Conservation (phyloP, 345 rosid genomes). For the Hypericum androsaemum region DNA sequence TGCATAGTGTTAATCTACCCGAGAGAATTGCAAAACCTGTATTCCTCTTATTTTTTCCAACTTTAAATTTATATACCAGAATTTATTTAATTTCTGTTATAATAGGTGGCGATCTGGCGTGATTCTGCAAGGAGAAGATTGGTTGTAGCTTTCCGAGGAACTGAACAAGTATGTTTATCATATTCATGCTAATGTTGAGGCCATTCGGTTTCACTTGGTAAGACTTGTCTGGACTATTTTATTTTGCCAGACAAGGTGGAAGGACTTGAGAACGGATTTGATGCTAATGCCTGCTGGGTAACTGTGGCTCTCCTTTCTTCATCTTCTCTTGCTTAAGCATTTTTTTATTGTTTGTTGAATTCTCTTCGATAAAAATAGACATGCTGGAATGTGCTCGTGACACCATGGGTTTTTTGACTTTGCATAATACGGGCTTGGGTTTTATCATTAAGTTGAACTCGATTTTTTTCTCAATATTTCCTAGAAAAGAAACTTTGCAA, state of each 20-base stretch:
- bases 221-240: conserved; percentile 9
- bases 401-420: no score
- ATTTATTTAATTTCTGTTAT: no score
- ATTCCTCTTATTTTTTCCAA: no score
- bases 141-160: conserved; percentile 91
- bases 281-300: conserved; percentile 90
- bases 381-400: no score
- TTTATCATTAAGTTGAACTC: no score
- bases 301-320: conserved; percentile 16
- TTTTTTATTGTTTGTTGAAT: conserved; percentile 4
- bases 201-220: conserved; percentile 10
- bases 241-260: conserved; percentile 68
- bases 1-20: no score
- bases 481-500: no score
- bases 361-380: no score
- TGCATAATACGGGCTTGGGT: no score
- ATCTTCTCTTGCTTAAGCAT: conserved; percentile 4
- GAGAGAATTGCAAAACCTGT: no score
- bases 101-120: conserved; percentile 92
- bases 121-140: conserved; percentile 66
- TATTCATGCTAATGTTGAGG: conserved; percentile 8
- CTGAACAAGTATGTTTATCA: conserved; percentile 68
- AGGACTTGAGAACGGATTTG: conserved; percentile 86
- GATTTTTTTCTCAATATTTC: no score
- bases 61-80: no score